Conservation (phyloP, 1,284 basidiomycete genomes). For the Polyporus tsugae region DNA sequence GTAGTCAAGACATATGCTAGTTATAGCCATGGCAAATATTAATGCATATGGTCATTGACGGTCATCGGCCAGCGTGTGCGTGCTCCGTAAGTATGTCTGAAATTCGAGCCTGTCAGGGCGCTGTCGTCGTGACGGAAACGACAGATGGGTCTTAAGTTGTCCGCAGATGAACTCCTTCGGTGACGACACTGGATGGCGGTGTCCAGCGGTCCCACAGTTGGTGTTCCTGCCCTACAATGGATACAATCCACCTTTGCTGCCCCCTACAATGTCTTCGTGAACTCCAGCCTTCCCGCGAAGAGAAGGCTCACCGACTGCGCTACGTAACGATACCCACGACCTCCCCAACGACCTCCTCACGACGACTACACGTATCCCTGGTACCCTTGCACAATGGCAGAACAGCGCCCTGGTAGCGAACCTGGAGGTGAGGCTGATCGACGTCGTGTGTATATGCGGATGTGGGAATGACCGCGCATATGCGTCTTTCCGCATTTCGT, state of each 20-base stretch:
- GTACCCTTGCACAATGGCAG: background rate
- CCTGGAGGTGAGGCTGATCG: background rate
- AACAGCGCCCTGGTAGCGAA: background rate
- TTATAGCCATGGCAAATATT: no score
- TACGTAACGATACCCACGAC: background rate
- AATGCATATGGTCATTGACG: no score
- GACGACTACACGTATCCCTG: background rate
- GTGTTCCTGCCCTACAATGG: background rate
- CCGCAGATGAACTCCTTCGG: background rate
- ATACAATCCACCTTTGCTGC: background rate
- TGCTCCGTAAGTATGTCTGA: no score
- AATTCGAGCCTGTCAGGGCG: background rate
- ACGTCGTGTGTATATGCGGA: background rate
- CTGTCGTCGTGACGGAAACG: background rate
- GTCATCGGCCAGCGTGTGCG: no score
- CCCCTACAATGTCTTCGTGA: conserved; percentile 1
- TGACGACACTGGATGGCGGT: conserved; percentile 1
- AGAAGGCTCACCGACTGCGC: background rate
- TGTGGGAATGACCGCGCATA: background rate
- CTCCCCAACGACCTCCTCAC: background rate
- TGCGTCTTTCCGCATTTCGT: background rate
- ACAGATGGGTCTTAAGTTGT: background rate
- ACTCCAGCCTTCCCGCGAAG: background rate
- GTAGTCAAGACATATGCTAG: no score
- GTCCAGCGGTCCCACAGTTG: conserved; percentile 1